Base-by-base conservation (phyloP, 2,329 filamentous ascomycete genomes). In the Teratosphaeria viscida region DNA sequence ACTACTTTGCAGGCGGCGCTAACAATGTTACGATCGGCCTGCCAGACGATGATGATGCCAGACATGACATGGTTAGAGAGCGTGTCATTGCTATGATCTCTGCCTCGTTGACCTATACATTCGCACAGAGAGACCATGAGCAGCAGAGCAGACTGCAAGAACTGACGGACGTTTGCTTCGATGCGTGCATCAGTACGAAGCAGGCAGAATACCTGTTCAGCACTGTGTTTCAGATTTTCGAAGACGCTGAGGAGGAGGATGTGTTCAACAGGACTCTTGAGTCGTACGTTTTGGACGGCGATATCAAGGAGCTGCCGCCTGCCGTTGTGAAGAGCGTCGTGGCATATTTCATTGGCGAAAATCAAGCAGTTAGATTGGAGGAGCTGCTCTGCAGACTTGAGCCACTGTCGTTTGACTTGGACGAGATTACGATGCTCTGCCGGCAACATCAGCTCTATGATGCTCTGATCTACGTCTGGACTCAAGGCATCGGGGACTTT, bases 381-480 rank as follows among this genome's bases (percentile, higher is more conserved):
- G 92, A 97, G 74, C 88, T 97, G 73, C 88, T 99, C 35, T 97
- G 92, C 72, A 87, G 92, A 64, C 87, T 99, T 76, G 88, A 96
- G 67, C 95, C 92, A 1, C 79, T 84, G 14, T 96, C 91, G 0
- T 85, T 99, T 70, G 95, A 99, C 71, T 85, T 99, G 65, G 92
- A 99, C 71, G 90, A 97, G 73, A 85, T 95, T 60, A 96, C 92
- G 0, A 82, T 83, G 12, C 79, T 99, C 27, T 99, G 94, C 80
- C 95, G 94, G 72, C 87, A 92, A 70, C 86, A 97, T 72, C 85
- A 88, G 64, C 81, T 99, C 3, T 99, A 96, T 70, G 95, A 99
- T 74, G 95, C 94, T 2, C 82, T 96, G 59, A 91, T 95, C 52
- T 96, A 97, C 71, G 89, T 99, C 59, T 99, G 94, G 94, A 97